A percentile compares a stretch with the other conserved stretches of the same genome.
Evolutionary conservation across 1,139 yeast species (phyloP).

Genomic region (Debaryomyces singareniensis): DNA sequence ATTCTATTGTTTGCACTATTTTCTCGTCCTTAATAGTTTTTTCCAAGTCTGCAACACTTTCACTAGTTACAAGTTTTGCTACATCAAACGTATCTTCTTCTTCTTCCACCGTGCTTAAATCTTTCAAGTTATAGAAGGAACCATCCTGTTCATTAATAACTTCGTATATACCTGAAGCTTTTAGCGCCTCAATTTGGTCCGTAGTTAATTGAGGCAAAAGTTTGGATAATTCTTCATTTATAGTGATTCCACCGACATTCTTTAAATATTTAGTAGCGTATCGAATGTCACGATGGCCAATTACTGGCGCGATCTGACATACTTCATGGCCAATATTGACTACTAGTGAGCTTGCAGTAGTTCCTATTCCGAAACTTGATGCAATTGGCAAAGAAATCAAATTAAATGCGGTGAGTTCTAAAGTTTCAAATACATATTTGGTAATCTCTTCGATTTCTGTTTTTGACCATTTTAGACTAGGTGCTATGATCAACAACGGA

Average conservation of each 20-base stretch:
- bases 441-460: slow-evolving; percentile 61
- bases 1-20: slow-evolving; percentile 16
- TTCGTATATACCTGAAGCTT: slow-evolving; percentile 71
- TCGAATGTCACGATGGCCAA: slow-evolving; percentile 59
- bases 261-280: slow-evolving; percentile 47
- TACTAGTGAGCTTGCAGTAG: slow-evolving; percentile 55
- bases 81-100: slow-evolving; percentile 69
- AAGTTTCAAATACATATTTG: slow-evolving; percentile 66
- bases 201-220: slow-evolving; percentile 53
- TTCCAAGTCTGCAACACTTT: slow-evolving; percentile 45
- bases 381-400: slow-evolving; percentile 66
- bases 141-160: slow-evolving; percentile 54
- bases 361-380: slow-evolving; percentile 66
- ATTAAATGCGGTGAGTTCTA: slow-evolving; percentile 70
- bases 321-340: slow-evolving; percentile 76
- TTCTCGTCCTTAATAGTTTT: slow-evolving; percentile 68
- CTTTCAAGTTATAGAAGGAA: slow-evolving; percentile 55
- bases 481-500: slow-evolving; percentile 50
- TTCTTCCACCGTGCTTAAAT: slow-evolving; percentile 21
- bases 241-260: slow-evolving; percentile 53
- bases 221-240: slow-evolving; percentile 48
- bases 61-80: slow-evolving; percentile 79
- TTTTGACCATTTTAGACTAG: slow-evolving; percentile 67
- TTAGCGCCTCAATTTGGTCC: slow-evolving; percentile 67
- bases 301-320: slow-evolving; percentile 72